Evolutionary conservation across 2,329 filamentous ascomycete species (phyloP).

Genomic region (Aspergillus pseudotamarii): DNA sequence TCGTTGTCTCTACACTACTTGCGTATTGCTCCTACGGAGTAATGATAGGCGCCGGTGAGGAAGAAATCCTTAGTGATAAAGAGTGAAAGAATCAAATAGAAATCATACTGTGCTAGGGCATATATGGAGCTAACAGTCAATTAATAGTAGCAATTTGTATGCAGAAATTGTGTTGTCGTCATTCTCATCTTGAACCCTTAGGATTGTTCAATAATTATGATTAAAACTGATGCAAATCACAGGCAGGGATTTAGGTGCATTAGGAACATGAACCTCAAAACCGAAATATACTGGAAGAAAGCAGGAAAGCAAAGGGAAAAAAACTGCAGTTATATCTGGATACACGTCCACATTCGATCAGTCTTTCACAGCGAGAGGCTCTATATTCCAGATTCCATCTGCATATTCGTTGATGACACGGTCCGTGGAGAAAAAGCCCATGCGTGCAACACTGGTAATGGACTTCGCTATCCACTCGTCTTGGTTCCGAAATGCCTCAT

Average conservation of each 20-base stretch:
- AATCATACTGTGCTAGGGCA: background rate
- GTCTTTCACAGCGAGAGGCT: slow-evolving; percentile 65
- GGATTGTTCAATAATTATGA: background rate
- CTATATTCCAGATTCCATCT: slow-evolving; percentile 94
- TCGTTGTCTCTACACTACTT: background rate
- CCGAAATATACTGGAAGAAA: background rate
- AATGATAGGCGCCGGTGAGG: background rate
- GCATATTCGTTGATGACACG: slow-evolving; percentile 97
- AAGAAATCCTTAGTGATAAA: background rate
- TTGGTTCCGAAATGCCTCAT: slow-evolving; percentile 88
- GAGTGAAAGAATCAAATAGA: background rate
- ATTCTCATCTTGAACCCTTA: background rate
- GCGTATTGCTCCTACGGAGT: background rate
- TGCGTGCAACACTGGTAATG: slow-evolving; percentile 83
- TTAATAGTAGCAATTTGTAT: background rate
- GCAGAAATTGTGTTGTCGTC: background rate
- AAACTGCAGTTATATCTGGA: background rate
- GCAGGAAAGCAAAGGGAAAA: background rate
- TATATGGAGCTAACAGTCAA: background rate
- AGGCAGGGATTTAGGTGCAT: background rate
- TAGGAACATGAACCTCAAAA: background rate
- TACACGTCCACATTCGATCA: slow-evolving; percentile 1
- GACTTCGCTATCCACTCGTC: slow-evolving; percentile 91
- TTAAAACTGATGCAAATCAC: too few species aligned
- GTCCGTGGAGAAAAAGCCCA: slow-evolving; percentile 97